Evolutionary conservation across 768 basidiomycete species (phyloP), one percentile per base, ranked within the genome.

Genomic region (Boletus speciosus): DNA sequence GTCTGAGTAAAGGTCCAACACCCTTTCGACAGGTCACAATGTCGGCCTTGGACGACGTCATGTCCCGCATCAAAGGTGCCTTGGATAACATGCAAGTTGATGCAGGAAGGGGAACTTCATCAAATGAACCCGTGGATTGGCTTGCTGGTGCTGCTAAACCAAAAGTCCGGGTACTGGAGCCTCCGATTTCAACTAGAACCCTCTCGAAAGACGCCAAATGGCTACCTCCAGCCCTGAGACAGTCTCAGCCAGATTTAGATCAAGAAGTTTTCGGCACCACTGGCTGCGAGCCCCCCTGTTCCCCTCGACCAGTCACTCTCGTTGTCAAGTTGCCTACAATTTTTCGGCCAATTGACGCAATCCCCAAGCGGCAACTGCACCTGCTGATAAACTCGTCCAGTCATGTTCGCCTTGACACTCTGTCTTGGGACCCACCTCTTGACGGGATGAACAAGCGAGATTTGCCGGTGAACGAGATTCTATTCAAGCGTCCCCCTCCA

Each of bases 51-150:
- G 83, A 90, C 63, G 89, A 93, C 64, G 81, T 83, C 27, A 90
- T 93, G 81, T 89, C 88, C 6, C 82, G 91, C 39, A 92, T 93
- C 63, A 93, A 86, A 63, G 90, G 88, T 32, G 91, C 85, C 14
- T 63, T 93, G 52, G 80, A 82, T 64, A 79, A 77, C 31, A 87
- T 88, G 83, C 86, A 84, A 53, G 72, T 75, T 21, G 79, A 79
- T 29, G 62, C 62, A 39, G 64, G 63, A 56, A 71, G 63, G 31
- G 61, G 50, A 1, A 15, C 50, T 39, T 47, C 47, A 47, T 57
- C 54, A 43, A 57, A 52, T 19, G 67, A 63, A 38, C 52, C 49
- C 21, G 50, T 63, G 6, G 68, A 59, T 51, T 64, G 56, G 67
- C 67, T 55, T 49, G 47, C 31, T 15, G 38, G 58, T 52, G 55